Evolutionary conservation across 768 basidiomycete genomes (phyloP).

Genomic region (Thelephora ganbajun): DNA sequence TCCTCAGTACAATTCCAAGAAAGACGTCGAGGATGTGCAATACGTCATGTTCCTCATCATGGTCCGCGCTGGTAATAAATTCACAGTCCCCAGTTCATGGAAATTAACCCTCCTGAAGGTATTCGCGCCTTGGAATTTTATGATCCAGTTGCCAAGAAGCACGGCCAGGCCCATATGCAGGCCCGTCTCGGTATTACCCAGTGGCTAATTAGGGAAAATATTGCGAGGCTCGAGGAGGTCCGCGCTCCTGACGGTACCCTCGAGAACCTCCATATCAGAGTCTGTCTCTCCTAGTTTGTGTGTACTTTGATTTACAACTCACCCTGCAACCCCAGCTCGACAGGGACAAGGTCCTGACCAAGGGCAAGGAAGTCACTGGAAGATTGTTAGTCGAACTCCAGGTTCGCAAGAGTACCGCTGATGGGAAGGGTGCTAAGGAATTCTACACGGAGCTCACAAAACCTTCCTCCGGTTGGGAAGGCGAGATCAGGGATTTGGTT

Average conservation of each 20-base stretch:
- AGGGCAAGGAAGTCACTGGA: slow-evolving; percentile 55
- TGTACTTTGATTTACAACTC: not conserved
- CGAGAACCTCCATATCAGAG: slow-evolving; percentile 56
- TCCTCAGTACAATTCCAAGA: slow-evolving; percentile 44
- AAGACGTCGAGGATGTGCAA: slow-evolving; percentile 67
- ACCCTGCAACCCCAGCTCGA: slow-evolving; percentile 38
- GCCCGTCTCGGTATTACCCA: slow-evolving; percentile 77
- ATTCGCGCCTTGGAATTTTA: slow-evolving; percentile 71
- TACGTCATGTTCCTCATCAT: slow-evolving; percentile 73
- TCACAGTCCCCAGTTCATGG: too few relatives aligned
- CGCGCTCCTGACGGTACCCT: slow-evolving; percentile 42
- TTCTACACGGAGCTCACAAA: slow-evolving; percentile 74
- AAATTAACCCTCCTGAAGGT: too few relatives aligned
- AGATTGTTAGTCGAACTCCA: slow-evolving; percentile 70
- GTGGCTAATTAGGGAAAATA: slow-evolving; percentile 55
- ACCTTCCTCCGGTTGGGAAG: slow-evolving; percentile 58
- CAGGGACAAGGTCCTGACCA: slow-evolving; percentile 46
- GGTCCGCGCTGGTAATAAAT: slow-evolving; percentile 52
- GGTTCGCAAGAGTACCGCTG: slow-evolving; percentile 76
- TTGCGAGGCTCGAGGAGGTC: slow-evolving; percentile 59
- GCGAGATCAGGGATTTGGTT: slow-evolving; percentile 64
- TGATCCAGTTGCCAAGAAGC: slow-evolving; percentile 67
- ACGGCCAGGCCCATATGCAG: slow-evolving; percentile 87
- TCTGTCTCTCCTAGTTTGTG: slow-evolving; percentile 18
- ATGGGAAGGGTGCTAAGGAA: slow-evolving; percentile 62